Evolutionary conservation across 192 early-diverging fungal species (phyloP), one percentile per base, ranked within the genome.

Genomic region (Umbelopsis sp.): DNA sequence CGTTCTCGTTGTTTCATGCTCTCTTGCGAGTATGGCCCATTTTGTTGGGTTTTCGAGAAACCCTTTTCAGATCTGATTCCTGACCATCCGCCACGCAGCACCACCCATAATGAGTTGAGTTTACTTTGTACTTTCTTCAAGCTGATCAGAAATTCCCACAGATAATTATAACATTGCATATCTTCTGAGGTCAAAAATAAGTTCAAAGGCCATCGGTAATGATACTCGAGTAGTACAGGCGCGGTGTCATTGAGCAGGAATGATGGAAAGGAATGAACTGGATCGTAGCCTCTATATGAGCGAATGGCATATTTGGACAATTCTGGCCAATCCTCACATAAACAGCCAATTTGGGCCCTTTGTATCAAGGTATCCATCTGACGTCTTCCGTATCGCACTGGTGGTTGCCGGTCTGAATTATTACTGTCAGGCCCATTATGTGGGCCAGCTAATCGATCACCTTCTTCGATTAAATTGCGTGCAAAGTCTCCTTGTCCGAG

Each of bases 161-260:
- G 64, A 27, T 79, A 66, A 21, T 85, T 85, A 66, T 91, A 93
- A 20, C 82, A 85, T 0, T 67, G 49, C 53, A 93, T 68, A 74
- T 93, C 89, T 33, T 77, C 78, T 16, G 64, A 44, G 4, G 85
- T 86, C 20, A 93, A 71, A 64, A 93, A 85, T 10, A 91, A 79
- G 80, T 90, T 86, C 25, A 93, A 70, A 3, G 91, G 91, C 91
- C 91, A 93, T 20, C 73, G 41, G 16, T 91, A 68, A 23, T 78
- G 68, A 67, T 90, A 93, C 20, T 79, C 77, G 2, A 93, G 69
- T 16, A 78, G 67, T 12, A 88, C 68, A 9, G 83, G 84, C 33
- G 79, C 27, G 27, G 27, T 78, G 22, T 53, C 55, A 0, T 85
- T 86, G 37, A 91, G 58, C 9, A 89, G 47, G 4, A 87, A 71